Base-by-base conservation (phyloP, 768 basidiomycete species). In the Tephrocybe sp. region DNA sequence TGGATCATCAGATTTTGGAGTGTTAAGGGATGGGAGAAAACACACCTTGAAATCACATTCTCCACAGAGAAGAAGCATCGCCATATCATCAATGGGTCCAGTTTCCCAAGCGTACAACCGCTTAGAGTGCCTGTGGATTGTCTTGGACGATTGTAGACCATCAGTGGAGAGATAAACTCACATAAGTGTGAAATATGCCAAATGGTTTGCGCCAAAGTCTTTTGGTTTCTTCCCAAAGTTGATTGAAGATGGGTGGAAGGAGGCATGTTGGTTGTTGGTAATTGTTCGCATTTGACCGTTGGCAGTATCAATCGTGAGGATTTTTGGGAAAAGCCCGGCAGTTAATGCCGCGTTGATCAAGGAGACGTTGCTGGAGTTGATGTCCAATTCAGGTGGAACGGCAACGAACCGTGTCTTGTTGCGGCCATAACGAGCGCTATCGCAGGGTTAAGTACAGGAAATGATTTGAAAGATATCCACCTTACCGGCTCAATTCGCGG, bases 51-150 rank as follows among this genome's bases (percentile, higher is more conserved):
- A 87, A 50, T 98, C 96, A 20, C 79, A 74, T 55, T 98, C 96
- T 8, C 96, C 96, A 53, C 94, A 98, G 0, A 98, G 71, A 15
- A 98, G 73, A 23, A 92, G 62, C 45, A 98, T 66, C 3, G 91
- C 82, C 23, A 90, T 67, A 58, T 96, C 91, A 56, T 97, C 90
- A 7, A 90, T 81, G 4, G 93, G 90, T 5, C 91, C 85, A 0
- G 88, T 93, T 68, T 98, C 96, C 93, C 93, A 97, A 15, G 81
- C 90, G 68, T 92, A 96, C 23, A 95, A 69, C 65, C 84, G 93
- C 70, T 93, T 97, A 6, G 94, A 95, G 63, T 93, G 93, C 92
- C 93, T 93, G 47, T n/a, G n/a, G n/a, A 41, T 21, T 17, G 40
- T 53, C 20, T 36, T 36, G 6, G 20, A n/a, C 9, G 8, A 12